Evolutionary conservation across 805 yeast genomes (phyloP).

Genomic region (Candida railenensis): DNA sequence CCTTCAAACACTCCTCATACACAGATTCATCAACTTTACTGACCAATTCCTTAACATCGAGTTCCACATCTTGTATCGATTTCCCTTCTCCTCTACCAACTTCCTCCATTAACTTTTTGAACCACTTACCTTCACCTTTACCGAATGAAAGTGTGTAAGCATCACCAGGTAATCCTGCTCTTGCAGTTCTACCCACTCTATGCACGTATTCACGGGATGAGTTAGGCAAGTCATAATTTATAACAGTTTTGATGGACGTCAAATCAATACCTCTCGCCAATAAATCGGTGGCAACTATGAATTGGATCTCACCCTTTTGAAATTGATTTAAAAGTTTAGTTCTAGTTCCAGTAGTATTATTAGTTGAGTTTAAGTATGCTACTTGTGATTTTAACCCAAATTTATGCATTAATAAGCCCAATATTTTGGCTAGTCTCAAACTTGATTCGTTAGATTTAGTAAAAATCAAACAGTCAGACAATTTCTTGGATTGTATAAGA

Average conservation of each 20-base stretch:
- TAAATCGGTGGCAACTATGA: constrained; percentile 81
- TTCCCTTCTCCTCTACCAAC: constrained; percentile 38
- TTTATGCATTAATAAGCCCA: constrained; percentile 40
- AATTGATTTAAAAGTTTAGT: constrained; percentile 60
- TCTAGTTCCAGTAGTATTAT: constrained; percentile 49
- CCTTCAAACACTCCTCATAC: constrained; percentile 25
- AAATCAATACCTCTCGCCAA: constrained; percentile 96
- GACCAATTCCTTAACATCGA: constrained; percentile 19
- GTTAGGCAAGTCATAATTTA: constrained; percentile 88
- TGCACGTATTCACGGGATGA: constrained; percentile 92
- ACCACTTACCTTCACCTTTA: constrained; percentile 73
- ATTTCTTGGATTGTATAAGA: constrained; percentile 33
- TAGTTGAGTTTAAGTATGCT: constrained; percentile 58
- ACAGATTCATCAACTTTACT: constrained; percentile 21
- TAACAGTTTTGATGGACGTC: constrained; percentile 63
- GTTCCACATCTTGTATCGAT: constrained; percentile 19
- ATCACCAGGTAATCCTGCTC: constrained; percentile 79
- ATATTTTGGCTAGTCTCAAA: constrained; percentile 68
- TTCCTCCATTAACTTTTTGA: constrained; percentile 45
- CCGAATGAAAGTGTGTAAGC: constrained; percentile 78
- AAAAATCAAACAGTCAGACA: constrained; percentile 54
- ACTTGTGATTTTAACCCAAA: constrained; percentile 24
- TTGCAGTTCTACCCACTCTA: constrained; percentile 95
- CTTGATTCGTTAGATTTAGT: constrained; percentile 84
- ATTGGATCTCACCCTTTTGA: constrained; percentile 46